A percentile compares a stretch with the other conserved stretches of the same genome.
phyloP scores from a whole-genome alignment of 257 asterid genomes.

The Przewalskia tangutica region DNA sequence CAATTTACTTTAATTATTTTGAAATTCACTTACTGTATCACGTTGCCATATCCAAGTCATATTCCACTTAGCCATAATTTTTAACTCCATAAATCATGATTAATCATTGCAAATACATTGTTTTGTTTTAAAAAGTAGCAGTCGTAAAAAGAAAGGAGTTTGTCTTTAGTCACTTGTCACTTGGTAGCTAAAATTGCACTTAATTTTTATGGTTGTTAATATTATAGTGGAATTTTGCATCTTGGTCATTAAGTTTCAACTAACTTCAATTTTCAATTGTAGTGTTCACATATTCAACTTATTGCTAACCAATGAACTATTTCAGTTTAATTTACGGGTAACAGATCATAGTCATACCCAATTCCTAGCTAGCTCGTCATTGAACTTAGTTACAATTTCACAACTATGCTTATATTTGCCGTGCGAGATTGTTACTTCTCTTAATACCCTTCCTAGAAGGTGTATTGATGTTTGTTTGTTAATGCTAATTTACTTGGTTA shows the following conservation, averaged over 20 bases:
- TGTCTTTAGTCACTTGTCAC: not conserved
- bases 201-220: not conserved
- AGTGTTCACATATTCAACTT: not conserved
- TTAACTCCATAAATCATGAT: too few relatives aligned
- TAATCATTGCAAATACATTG: too few relatives aligned
- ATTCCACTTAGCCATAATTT: too few relatives aligned
- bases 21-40: too few relatives aligned
- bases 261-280: not conserved
- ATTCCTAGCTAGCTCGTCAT: not conserved
- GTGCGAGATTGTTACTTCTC: not conserved
- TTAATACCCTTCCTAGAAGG: too few relatives aligned
- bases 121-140: too few relatives aligned
- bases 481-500: too few relatives aligned
- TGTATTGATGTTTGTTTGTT: too few relatives aligned
- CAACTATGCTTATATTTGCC: not conserved
- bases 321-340: not conserved
- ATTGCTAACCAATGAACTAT: not conserved
- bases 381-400: not conserved
- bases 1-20: too few relatives aligned
- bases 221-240: not conserved
- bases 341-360: not conserved
- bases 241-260: not conserved
- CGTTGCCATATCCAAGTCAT: too few relatives aligned
- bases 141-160: too few relatives aligned
- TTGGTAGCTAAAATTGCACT: not conserved